phyloP scores from a whole-genome alignment of 2,329 filamentous ascomycete species.

The Scedosporium minutisporum region DNA sequence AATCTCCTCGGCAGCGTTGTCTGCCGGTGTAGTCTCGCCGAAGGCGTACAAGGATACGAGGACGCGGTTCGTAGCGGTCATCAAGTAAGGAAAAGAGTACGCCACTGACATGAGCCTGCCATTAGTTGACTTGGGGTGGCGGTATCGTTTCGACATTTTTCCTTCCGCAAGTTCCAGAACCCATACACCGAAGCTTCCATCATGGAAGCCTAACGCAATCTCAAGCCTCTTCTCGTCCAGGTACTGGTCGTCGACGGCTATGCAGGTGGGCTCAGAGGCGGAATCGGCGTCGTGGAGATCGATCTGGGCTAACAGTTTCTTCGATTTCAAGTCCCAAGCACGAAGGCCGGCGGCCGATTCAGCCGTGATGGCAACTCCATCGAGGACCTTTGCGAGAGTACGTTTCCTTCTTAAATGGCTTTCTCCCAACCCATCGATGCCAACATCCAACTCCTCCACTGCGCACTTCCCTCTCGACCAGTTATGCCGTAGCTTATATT shows the following conservation, averaged over 20 bases:
- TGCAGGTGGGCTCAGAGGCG: slow-evolving; percentile 43
- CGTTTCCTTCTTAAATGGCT: slow-evolving; percentile 19
- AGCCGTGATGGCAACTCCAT: slow-evolving; percentile 69
- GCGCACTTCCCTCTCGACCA: slow-evolving; percentile 78
- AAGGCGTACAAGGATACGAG: slow-evolving; percentile 70
- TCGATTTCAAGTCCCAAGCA: slow-evolving; percentile 66
- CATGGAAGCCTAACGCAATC: slow-evolving; percentile 58
- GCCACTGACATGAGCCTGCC: slow-evolving; percentile 63
- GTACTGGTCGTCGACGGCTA: slow-evolving; percentile 52
- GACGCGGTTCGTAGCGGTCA: slow-evolving; percentile 68
- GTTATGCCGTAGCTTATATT: slow-evolving; percentile 83
- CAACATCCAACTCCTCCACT: slow-evolving; percentile 64
- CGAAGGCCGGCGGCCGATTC: slow-evolving; percentile 61
- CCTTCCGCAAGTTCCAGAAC: slow-evolving; percentile 37
- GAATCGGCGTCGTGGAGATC: slow-evolving; percentile 19
- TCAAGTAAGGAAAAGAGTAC: slow-evolving; percentile 62
- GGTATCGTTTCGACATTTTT: slow-evolving; percentile 41
- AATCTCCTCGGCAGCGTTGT: neutral
- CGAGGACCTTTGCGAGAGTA: slow-evolving; percentile 69
- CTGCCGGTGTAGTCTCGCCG: slow-evolving; percentile 1
- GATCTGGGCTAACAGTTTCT: slow-evolving; percentile 45
- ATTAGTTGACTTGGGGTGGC: slow-evolving; percentile 51
- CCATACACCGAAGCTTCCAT: slow-evolving; percentile 66
- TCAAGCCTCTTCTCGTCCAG: slow-evolving; percentile 37
- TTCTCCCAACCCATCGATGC: slow-evolving; percentile 21